Evolutionary conservation across 2,329 filamentous ascomycete genomes (phyloP).

Genomic region (Trichothecium sympodiale): DNA sequence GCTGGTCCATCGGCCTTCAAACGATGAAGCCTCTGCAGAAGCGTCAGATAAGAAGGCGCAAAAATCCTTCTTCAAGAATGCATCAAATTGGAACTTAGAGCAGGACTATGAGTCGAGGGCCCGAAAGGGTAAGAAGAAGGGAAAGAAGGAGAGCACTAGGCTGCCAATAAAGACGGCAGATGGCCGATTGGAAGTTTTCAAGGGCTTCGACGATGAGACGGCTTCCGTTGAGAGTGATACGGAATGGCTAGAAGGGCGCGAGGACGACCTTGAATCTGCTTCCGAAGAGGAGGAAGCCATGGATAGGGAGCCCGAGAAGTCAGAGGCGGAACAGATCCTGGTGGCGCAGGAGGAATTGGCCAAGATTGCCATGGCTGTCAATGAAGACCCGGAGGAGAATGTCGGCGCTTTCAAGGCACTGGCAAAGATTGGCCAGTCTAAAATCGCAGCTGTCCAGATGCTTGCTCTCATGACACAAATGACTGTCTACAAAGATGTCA

Average conservation of each 20-base stretch:
- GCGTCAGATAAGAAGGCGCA: constrained; percentile 30
- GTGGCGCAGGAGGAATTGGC: constrained; percentile 90
- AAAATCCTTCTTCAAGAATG: constrained; percentile 60
- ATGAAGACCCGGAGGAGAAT: constrained; percentile 90
- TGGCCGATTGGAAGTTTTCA: constrained; percentile 54
- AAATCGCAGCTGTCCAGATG: constrained; percentile 67
- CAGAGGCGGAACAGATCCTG: constrained; percentile 68
- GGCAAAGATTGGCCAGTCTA: constrained; percentile 59
- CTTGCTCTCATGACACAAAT: constrained; percentile 78
- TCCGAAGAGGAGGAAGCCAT: constrained; percentile 28
- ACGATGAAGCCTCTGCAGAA: constrained; percentile 27
- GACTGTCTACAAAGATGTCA: constrained; percentile 88
- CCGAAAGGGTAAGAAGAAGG: constrained; percentile 71
- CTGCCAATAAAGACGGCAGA: constrained; percentile 81
- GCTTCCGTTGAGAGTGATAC: constrained; percentile 47
- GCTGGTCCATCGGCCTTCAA: constrained; percentile 39
- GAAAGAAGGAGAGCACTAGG: constrained; percentile 60
- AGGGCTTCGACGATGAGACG: constrained; percentile 43
- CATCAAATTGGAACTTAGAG: constrained; percentile 80
- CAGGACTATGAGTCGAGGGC: constrained; percentile 78
- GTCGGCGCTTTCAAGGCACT: constrained; percentile 67
- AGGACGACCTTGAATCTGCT: constrained; percentile 39
- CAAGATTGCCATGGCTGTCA: constrained; percentile 67
- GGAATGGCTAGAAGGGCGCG: constrained; percentile 52
- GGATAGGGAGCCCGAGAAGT: constrained; percentile 48